Evolutionary conservation across 2,329 filamentous ascomycete species (phyloP).

Genomic region (Calonectria fujianensis): DNA sequence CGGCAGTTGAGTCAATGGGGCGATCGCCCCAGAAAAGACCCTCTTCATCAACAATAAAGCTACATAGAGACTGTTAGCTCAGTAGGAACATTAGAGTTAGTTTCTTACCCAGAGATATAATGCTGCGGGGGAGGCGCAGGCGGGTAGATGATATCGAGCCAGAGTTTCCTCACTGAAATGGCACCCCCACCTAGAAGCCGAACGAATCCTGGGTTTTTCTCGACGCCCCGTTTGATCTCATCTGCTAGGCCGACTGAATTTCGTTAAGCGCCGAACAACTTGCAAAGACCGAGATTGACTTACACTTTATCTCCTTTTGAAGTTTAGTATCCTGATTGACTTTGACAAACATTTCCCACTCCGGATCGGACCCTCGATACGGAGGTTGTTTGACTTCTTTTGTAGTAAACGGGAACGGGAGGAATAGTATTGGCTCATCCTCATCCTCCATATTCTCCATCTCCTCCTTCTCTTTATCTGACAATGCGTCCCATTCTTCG

Average conservation of each 20-base stretch:
- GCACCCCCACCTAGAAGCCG: constrained; percentile 66
- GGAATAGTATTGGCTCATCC: constrained; percentile 70
- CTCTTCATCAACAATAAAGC: constrained; percentile 70
- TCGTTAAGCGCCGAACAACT: constrained; percentile 41
- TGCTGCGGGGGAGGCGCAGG: constrained; percentile 75
- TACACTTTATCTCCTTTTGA: constrained; percentile 69
- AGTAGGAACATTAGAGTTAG: too few relatives aligned
- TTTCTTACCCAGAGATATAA: constrained; percentile 74
- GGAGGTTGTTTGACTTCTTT: constrained; percentile 67
- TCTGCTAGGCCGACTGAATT: constrained; percentile 57
- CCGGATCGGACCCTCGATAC: constrained; percentile 75
- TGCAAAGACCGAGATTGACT: constrained; percentile 44
- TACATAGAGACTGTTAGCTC: constrained; percentile 56
- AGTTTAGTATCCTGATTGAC: constrained; percentile 73
- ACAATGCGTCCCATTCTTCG: constrained; percentile 64
- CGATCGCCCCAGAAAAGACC: constrained; percentile 68
- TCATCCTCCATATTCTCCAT: constrained; percentile 65
- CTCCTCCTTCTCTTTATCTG: constrained; percentile 66
- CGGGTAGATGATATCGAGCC: constrained; percentile 79
- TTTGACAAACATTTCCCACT: constrained; percentile 77
- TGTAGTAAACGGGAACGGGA: constrained; percentile 78
- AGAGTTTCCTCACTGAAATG: constrained; percentile 70
- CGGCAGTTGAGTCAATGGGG: constrained; percentile 69
- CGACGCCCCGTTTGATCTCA: constrained; percentile 62
- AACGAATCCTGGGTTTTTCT: constrained; percentile 65